Conservation (phyloP, 371 early-diverging fungal species). For the Haplosporangium sp. region DNA sequence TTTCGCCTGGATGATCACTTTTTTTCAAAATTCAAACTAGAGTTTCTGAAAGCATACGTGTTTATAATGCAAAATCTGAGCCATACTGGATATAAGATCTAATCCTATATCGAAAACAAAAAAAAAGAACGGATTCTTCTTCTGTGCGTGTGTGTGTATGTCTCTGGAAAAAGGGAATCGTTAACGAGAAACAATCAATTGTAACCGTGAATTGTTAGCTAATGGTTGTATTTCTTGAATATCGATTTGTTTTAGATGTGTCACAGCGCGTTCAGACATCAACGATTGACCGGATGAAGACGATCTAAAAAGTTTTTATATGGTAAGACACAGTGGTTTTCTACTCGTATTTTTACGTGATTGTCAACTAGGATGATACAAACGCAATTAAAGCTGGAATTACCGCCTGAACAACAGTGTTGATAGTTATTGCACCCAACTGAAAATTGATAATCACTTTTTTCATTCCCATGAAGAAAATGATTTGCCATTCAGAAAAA, state of each 20-base stretch:
- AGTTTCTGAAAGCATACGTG: slow-evolving; percentile 58
- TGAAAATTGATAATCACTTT: slow-evolving; percentile 19
- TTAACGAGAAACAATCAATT: too few species aligned
- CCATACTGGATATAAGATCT: slow-evolving; percentile 21
- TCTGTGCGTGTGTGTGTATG: too few species aligned
- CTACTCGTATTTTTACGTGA: neutral
- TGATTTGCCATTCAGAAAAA: slow-evolving; percentile 2
- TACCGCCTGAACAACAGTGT: slow-evolving; percentile 60
- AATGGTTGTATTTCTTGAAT: neutral
- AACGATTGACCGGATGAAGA: neutral
- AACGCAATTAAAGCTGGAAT: slow-evolving; percentile 61
- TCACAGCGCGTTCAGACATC: neutral
- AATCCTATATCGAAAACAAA: too few species aligned
- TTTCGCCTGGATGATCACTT: slow-evolving; percentile 53
- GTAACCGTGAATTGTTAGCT: neutral
- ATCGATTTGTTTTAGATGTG: slow-evolving; percentile 15
- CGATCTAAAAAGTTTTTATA: neutral
- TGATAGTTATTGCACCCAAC: slow-evolving; percentile 60
- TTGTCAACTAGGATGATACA: slow-evolving; percentile 57
- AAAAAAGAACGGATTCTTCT: too few species aligned
- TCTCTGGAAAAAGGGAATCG: too few species aligned
- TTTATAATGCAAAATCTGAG: slow-evolving; percentile 58
- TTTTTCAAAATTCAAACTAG: slow-evolving; percentile 55
- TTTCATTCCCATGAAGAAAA: neutral
- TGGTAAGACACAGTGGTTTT: slow-evolving; percentile 19